phyloP scores from a whole-genome alignment of 2,329 filamentous ascomycete species.

The Zalaria sp. region DNA sequence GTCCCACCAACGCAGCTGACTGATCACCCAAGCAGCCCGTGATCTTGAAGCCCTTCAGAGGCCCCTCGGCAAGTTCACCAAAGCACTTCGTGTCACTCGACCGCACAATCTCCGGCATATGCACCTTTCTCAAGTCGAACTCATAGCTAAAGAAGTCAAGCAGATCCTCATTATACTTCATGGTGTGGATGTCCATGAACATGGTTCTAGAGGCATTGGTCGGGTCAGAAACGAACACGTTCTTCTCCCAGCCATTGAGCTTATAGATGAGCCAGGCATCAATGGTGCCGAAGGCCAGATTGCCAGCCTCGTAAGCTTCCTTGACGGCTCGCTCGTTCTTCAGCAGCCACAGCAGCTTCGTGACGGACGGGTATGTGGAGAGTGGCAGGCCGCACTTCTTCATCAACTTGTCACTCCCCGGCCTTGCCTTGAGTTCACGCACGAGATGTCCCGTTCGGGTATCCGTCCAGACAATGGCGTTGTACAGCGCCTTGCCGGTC shows the following conservation, averaged over 20 bases:
- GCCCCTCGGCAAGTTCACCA: constrained; percentile 50
- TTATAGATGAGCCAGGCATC: constrained; percentile 81
- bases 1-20: constrained; percentile 67
- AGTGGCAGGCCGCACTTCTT: constrained; percentile 67
- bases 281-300: constrained; percentile 72
- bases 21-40: constrained; percentile 81
- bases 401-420: constrained; percentile 54
- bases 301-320: constrained; percentile 60
- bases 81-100: constrained; percentile 65
- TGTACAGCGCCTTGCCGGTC: constrained; percentile 68
- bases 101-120: constrained; percentile 68
- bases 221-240: constrained; percentile 68
- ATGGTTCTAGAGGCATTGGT: constrained; percentile 85
- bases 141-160: constrained; percentile 56
- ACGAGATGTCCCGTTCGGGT: constrained; percentile 66
- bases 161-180: constrained; percentile 65
- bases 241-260: constrained; percentile 59
- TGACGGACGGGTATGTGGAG: constrained; percentile 76
- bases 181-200: constrained; percentile 79
- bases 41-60: constrained; percentile 56
- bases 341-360: constrained; percentile 75
- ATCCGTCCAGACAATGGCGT: constrained; percentile 84
- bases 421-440: constrained; percentile 55
- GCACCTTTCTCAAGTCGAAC: constrained; percentile 56
- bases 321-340: constrained; percentile 55